phyloP scores from a whole-genome alignment of 352 stramenopile genomes.

The Phytophthora tubulina region DNA sequence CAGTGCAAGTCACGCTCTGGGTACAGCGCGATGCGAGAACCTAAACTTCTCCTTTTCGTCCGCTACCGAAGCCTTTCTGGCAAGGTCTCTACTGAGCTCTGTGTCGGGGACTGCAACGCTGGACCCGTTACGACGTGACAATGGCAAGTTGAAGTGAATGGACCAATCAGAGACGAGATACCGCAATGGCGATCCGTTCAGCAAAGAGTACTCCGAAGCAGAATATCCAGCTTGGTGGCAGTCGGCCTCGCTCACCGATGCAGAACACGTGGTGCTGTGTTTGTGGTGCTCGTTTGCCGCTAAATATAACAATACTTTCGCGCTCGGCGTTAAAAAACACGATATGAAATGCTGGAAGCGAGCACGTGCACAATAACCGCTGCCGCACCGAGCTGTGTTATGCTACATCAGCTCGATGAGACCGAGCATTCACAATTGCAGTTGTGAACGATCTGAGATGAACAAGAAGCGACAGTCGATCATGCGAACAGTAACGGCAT shows the following conservation, averaged over 20 bases:
- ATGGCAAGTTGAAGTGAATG: slow-evolving; percentile 38
- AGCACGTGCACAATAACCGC: neutral
- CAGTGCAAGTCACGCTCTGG: slow-evolving; percentile 4
- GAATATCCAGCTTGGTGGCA: slow-evolving; percentile 23
- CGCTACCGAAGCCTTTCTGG: neutral
- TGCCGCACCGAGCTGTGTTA: slow-evolving; percentile 25
- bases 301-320: neutral
- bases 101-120: neutral
- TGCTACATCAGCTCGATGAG: slow-evolving; percentile 21
- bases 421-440: neutral
- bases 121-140: slow-evolving; percentile 6
- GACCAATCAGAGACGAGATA: slow-evolving; percentile 24
- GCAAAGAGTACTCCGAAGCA: slow-evolving; percentile 1
- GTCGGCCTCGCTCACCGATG: neutral
- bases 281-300: slow-evolving; percentile 1
- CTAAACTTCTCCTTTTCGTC: neutral
- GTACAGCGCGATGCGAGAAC: slow-evolving; percentile 2
- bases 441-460: slow-evolving; percentile 19
- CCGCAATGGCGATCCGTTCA: slow-evolving; percentile 4
- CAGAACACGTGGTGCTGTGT: slow-evolving; percentile 4
- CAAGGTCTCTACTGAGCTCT: neutral
- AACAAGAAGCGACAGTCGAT: slow-evolving; percentile 2
- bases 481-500: slow-evolving; percentile 11
- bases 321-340: neutral
- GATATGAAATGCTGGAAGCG: slow-evolving; percentile 9